Percentiles rank a stretch among this genome's conserved stretches.
These are phyloP conservation scores for Didymella lethalis DNA, from an alignment of 2,329 filamentous ascomycete genomes.

Conservation along the genomic window DNA sequence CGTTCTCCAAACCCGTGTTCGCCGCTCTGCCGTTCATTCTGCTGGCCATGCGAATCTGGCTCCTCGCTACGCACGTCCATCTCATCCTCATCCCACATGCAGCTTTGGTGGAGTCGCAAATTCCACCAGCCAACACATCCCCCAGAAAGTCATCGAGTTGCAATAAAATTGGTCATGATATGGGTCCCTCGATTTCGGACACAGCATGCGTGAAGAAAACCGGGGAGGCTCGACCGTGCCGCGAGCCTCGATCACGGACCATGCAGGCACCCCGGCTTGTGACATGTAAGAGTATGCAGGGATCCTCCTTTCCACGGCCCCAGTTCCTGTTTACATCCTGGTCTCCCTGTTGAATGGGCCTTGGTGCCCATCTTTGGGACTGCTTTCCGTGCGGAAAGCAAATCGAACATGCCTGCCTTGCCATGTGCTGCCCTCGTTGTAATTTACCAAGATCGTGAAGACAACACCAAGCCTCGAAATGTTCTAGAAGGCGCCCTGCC, in stretches of 20 bases:
- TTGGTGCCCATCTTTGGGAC: constrained; percentile 2
- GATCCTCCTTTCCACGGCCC: constrained; percentile 10
- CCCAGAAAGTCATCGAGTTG: background rate
- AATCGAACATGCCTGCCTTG: constrained; percentile 8
- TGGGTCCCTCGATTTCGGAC: background rate
- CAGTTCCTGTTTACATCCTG: constrained; percentile 2
- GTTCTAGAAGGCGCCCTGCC: background rate
- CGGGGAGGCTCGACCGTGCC: constrained; percentile 16
- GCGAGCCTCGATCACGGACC: constrained; percentile 17
- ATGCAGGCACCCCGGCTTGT: constrained; percentile 22
- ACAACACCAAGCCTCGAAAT: background rate
- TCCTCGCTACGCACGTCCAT: constrained; percentile 18
- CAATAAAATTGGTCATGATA: constrained; percentile 1
- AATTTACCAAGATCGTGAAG: background rate
- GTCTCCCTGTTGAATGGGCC: background rate
- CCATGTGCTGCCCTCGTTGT: constrained; percentile 8
- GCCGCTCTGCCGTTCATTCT: constrained; percentile 14
- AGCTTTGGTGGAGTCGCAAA: constrained; percentile 3
- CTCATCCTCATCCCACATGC: constrained; percentile 2
- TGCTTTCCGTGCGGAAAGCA: constrained; percentile 3
- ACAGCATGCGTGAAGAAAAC: background rate
- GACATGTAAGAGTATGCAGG: constrained; percentile 16
- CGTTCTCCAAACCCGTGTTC: constrained; percentile 3
- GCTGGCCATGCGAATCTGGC: constrained; percentile 18
- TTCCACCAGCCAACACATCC: constrained; percentile 22